Evolutionary conservation across 352 stramenopile species (phyloP).

Genomic region (Phytophthora ramorum): DNA sequence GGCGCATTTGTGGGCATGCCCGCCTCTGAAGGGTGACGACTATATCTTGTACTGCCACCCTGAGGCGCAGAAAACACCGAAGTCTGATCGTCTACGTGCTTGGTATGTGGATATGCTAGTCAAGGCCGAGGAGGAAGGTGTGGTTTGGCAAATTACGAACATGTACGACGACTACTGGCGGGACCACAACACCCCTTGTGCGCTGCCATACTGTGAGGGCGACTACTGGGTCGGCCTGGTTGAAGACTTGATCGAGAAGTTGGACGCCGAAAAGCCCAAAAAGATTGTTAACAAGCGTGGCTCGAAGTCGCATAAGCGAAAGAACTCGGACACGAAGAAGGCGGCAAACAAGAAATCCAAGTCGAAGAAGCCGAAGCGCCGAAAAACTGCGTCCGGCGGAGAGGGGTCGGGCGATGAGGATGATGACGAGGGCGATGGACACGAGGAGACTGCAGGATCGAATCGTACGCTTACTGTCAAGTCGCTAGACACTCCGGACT

Average conservation of each 20-base stretch:
- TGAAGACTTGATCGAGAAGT: conserved; percentile 91
- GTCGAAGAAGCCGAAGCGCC: conserved; percentile 79
- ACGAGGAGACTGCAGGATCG: conserved; percentile 34
- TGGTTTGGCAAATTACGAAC: conserved; percentile 96
- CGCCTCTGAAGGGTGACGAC: conserved; percentile 98
- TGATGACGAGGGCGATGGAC: conserved; percentile 46
- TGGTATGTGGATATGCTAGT: conserved; percentile 95
- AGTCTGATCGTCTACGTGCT: conserved; percentile 97
- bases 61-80: conserved; percentile 98
- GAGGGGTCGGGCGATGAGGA: conserved; percentile 54
- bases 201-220: conserved; percentile 86
- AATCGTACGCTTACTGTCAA: conserved; percentile 45
- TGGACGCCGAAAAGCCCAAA: conserved; percentile 87
- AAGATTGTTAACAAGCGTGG: conserved; percentile 66
- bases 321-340: conserved; percentile 74
- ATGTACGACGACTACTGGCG: conserved; percentile 97
- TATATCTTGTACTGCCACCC: conserved; percentile 99
- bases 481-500: conserved; percentile 70
- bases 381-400: conserved; percentile 50
- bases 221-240: conserved; percentile 90
- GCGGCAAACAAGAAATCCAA: conserved; percentile 75
- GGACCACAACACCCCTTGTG: conserved; percentile 85
- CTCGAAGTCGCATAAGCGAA: conserved; percentile 62
- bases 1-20: conserved; percentile 99
- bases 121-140: conserved; percentile 85